Percentiles rank a stretch among this genome's conserved stretches.
Evolutionary conservation across 768 basidiomycete species (phyloP).

Genomic region (Boletus sensibilis): DNA sequence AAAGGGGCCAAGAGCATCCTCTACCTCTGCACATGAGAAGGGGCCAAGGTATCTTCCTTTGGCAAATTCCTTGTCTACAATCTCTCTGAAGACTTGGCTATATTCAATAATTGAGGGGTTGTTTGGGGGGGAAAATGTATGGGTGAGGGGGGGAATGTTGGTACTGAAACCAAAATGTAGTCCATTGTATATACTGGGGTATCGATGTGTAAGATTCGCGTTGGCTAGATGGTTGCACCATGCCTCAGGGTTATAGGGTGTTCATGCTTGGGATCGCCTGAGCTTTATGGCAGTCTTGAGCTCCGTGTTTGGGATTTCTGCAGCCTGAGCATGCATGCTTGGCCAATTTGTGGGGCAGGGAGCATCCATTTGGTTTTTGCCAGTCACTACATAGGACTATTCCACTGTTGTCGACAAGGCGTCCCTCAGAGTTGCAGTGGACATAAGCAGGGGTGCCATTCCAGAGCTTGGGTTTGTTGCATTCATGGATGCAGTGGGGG

Average conservation of each 20-base stretch:
- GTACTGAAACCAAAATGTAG: neutral
- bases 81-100: rapidly evolving
- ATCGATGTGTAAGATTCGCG: neutral
- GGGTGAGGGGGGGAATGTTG: neutral
- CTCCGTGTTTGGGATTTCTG: neutral
- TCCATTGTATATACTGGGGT: neutral
- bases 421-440: neutral
- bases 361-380: neutral
- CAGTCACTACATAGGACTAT: neutral
- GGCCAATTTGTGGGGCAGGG: neutral
- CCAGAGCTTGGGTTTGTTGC: neutral
- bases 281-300: neutral
- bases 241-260: neutral
- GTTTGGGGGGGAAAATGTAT: neutral
- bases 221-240: neutral
- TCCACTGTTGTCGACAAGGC: neutral
- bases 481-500: neutral
- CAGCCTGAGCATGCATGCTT: neutral
- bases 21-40: neutral
- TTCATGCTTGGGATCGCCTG: neutral
- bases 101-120: rapidly evolving
- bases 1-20: conserved; percentile 25
- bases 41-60: neutral
- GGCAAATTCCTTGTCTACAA: neutral
- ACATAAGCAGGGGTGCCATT: neutral